Percentiles rank a stretch among this genome's conserved stretches.
Evolutionary conservation across 2,329 filamentous ascomycete species (phyloP).

Genomic region (Emydomyces testavorans): DNA sequence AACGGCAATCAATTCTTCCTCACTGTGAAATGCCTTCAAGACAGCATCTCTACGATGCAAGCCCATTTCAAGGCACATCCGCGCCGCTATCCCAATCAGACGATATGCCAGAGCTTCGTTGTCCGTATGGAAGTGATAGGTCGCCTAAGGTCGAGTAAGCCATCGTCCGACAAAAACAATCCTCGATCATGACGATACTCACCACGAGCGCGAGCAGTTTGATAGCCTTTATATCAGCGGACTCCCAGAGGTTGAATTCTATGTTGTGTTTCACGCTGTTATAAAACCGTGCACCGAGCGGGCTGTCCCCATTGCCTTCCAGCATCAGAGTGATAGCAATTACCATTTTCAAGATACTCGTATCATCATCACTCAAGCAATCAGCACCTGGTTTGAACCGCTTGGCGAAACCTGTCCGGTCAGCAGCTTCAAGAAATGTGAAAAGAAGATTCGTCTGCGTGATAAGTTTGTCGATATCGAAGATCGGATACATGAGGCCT

Average conservation of each 20-base stretch:
- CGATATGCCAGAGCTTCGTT: conserved; percentile 81
- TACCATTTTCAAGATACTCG: conserved; percentile 69
- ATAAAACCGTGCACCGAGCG: conserved; percentile 60
- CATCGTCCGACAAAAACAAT: not conserved
- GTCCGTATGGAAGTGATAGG: conserved; percentile 74
- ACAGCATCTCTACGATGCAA: conserved; percentile 70
- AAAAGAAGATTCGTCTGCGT: conserved; percentile 59
- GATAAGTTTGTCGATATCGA: conserved; percentile 61
- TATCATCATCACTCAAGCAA: conserved; percentile 50
- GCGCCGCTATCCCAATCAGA: conserved; percentile 68
- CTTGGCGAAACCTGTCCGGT: conserved; percentile 48
- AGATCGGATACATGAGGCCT: conserved; percentile 80
- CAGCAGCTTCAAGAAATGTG: conserved; percentile 59
- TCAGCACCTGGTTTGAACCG: conserved; percentile 45
- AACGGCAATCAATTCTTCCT: conserved; percentile 55
- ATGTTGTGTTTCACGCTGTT: conserved; percentile 61
- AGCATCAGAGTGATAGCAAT: conserved; percentile 66
- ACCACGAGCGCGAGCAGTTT: conserved; percentile 38
- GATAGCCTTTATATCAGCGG: conserved; percentile 47
- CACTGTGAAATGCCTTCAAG: conserved; percentile 52
- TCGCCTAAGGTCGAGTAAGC: conserved; percentile 39
- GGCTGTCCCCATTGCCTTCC: conserved; percentile 68
- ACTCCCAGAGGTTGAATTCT: conserved; percentile 51
- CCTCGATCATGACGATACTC: conserved; percentile 1
- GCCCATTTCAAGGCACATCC: conserved; percentile 69